Conservation (phyloP, 176 grass and related monocot species). For the Juncus effusus region DNA sequence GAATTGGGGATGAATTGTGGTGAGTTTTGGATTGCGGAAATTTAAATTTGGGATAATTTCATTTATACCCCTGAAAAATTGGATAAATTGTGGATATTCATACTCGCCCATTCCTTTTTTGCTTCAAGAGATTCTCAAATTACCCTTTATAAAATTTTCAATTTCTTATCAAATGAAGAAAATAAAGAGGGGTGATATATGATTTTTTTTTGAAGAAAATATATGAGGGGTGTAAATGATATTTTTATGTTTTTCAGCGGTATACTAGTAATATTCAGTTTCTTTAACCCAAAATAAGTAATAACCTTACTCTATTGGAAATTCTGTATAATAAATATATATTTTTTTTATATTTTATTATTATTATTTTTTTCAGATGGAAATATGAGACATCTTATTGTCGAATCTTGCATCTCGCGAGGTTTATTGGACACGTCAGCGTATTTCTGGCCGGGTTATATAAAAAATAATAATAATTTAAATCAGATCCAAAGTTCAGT, state of each 20-base stretch:
- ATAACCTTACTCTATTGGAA: background rate
- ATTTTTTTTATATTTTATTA: constrained; percentile 6
- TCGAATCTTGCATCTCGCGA: constrained; percentile 93
- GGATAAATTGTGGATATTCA: too few species aligned
- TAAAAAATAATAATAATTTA: constrained; percentile 38
- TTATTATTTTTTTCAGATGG: constrained; percentile 61
- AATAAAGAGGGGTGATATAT: background rate
- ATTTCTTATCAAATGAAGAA: too few species aligned
- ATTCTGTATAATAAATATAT: background rate
- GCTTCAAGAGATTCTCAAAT: background rate
- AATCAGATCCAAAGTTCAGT: constrained; percentile 53
- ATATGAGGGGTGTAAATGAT: background rate
- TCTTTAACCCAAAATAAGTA: too few species aligned
- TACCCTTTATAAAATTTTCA: background rate
- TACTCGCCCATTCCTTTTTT: too few species aligned
- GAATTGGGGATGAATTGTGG: constrained; percentile 50
- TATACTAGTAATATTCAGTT: too few species aligned
- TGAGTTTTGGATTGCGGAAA: constrained; percentile 42
- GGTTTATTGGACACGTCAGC: constrained; percentile 83
- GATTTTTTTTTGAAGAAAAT: constrained; percentile 15
- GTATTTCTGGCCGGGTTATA: constrained; percentile 88
- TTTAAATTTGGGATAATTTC: background rate
- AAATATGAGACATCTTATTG: constrained; percentile 92
- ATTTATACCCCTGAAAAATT: too few species aligned
- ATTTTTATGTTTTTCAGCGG: too few species aligned